Percentiles rank a stretch among this genome's conserved stretches.
phyloP scores from a whole-genome alignment of 768 basidiomycete species.

The Hypsizygus marmoreus region DNA sequence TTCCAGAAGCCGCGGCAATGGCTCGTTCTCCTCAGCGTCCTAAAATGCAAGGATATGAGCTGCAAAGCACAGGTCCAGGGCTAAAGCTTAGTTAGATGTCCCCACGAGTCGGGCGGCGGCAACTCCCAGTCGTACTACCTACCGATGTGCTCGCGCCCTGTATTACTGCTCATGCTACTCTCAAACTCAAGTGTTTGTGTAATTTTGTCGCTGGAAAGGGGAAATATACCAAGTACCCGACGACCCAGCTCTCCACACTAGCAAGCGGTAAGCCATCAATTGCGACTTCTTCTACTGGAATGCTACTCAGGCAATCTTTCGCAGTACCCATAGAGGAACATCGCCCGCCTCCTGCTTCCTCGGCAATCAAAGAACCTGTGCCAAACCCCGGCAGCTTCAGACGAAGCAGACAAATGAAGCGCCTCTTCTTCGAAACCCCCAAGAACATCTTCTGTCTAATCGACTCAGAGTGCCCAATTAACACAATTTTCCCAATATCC shows the following conservation, averaged over 20 bases:
- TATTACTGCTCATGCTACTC: slow-evolving; percentile 46
- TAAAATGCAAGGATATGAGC: slow-evolving; percentile 77
- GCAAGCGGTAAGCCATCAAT: slow-evolving; percentile 60
- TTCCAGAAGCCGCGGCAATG: too few relatives aligned
- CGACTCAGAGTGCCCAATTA: slow-evolving; percentile 48
- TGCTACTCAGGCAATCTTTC: slow-evolving; percentile 25
- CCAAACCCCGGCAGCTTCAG: slow-evolving; percentile 70
- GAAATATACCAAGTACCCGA: slow-evolving; percentile 60
- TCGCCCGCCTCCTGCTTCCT: slow-evolving; percentile 38
- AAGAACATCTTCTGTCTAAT: slow-evolving; percentile 67
- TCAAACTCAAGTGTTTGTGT: slow-evolving; percentile 54
- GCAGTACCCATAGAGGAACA: slow-evolving; percentile 63
- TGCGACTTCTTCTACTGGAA: slow-evolving; percentile 26
- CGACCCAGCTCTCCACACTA: slow-evolving; percentile 48
- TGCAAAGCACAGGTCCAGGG: slow-evolving; percentile 71
- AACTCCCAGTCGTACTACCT: slow-evolving; percentile 32
- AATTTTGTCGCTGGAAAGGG: slow-evolving; percentile 56
- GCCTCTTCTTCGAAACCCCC: slow-evolving; percentile 63
- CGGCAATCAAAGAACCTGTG: slow-evolving; percentile 75
- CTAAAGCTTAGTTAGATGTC: slow-evolving; percentile 55
- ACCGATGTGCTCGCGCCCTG: slow-evolving; percentile 37
- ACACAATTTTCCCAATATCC: slow-evolving; percentile 60
- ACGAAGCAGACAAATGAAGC: slow-evolving; percentile 62
- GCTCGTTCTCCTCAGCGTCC: slow-evolving; percentile 36
- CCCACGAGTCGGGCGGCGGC: slow-evolving; percentile 33